Conservation (phyloP, 2,329 filamentous ascomycete species). For the Daldinia sp. region DNA sequence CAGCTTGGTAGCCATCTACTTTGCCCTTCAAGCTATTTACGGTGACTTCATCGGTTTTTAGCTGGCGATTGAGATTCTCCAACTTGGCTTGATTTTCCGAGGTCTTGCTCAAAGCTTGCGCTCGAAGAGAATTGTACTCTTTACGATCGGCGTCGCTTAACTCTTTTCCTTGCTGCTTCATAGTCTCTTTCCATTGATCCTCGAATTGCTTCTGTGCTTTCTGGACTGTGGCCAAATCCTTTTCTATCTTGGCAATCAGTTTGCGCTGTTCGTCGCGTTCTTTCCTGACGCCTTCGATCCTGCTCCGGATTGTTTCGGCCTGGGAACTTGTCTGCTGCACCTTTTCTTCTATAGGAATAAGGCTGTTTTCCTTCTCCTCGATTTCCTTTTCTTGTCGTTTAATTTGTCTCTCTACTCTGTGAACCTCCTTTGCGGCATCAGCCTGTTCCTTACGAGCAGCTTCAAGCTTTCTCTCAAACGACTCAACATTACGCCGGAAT, state of each 20-base stretch:
- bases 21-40: slow-evolving; percentile 89
- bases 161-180: slow-evolving; percentile 86
- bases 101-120: slow-evolving; percentile 84
- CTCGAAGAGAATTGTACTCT: slow-evolving; percentile 85
- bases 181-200: slow-evolving; percentile 81
- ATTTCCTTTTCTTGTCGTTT: slow-evolving; percentile 86
- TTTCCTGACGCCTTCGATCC: slow-evolving; percentile 75
- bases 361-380: slow-evolving; percentile 82
- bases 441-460: slow-evolving; percentile 85
- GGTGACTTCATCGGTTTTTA: slow-evolving; percentile 90
- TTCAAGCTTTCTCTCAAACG: slow-evolving; percentile 82
- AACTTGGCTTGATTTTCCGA: slow-evolving; percentile 83
- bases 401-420: slow-evolving; percentile 84
- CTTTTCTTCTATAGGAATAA: slow-evolving; percentile 93
- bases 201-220: slow-evolving; percentile 92
- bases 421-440: slow-evolving; percentile 76
- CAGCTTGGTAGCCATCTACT: slow-evolving; percentile 79
- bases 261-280: slow-evolving; percentile 77
- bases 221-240: slow-evolving; percentile 82
- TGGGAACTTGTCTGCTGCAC: slow-evolving; percentile 79
- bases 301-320: slow-evolving; percentile 71
- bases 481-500: slow-evolving; percentile 84
- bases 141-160: slow-evolving; percentile 86
- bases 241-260: slow-evolving; percentile 77
- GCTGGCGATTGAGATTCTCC: slow-evolving; percentile 85